phyloP scores from a whole-genome alignment of 306 rosid species.

The Vicia sativa region DNA sequence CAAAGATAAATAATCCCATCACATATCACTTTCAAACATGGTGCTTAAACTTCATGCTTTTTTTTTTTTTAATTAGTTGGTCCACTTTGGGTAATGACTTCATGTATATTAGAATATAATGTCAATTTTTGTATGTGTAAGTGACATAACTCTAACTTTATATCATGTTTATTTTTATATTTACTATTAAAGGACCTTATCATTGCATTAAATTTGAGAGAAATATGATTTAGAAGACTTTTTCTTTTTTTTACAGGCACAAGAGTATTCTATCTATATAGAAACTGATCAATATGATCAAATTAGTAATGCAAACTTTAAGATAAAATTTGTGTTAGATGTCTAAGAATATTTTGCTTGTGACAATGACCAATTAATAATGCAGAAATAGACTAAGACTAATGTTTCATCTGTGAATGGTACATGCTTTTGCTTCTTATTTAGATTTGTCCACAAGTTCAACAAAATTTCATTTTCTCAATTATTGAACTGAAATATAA shows the following conservation, averaged over 20 bases:
- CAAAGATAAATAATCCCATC: background rate
- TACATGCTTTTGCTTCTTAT: background rate
- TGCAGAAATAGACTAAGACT: background rate
- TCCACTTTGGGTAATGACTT: background rate
- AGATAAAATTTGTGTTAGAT: background rate
- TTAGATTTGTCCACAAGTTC: background rate
- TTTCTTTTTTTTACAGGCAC: no score
- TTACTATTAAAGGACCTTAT: no score
- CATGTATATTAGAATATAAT: no score
- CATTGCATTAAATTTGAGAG: no score
- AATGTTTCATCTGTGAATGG: background rate
- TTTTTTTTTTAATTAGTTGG: background rate
- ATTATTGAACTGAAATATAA: constrained; percentile 15
- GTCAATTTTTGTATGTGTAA: no score
- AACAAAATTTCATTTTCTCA: background rate
- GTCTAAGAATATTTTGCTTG: background rate
- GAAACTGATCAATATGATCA: background rate
- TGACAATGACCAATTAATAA: constrained; percentile 1
- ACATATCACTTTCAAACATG: background rate
- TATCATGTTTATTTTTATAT: no score
- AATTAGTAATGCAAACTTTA: background rate
- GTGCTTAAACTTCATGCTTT: background rate
- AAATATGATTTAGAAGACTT: no score
- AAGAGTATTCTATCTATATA: no score
- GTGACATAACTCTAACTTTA: no score